Evolutionary conservation across 176 grass and related monocot genomes (phyloP).

Genomic region (Musa troglodytarum): DNA sequence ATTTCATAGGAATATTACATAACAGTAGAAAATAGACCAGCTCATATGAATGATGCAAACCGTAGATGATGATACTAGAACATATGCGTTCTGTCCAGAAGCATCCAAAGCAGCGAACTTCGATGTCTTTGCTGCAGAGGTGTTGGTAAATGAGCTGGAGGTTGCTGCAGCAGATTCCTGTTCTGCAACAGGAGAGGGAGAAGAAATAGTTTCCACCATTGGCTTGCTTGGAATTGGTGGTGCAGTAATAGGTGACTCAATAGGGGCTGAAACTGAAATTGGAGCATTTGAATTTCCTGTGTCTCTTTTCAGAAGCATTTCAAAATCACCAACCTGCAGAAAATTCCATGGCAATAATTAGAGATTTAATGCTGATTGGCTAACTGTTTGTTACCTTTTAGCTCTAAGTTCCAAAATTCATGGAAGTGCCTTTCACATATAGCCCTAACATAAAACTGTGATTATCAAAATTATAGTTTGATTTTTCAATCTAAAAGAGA

Average conservation of each 20-base stretch:
- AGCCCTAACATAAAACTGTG: too few species aligned
- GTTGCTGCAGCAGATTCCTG: background rate
- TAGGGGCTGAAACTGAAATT: background rate
- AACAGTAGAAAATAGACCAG: background rate
- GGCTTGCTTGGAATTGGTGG: constrained; percentile 3
- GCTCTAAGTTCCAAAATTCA: background rate
- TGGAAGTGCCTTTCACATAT: too few species aligned
- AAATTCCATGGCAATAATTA: background rate
- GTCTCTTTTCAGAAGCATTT: background rate
- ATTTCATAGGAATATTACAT: background rate
- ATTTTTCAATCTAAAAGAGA: too few species aligned
- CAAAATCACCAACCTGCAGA: constrained; percentile 6
- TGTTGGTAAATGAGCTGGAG: background rate
- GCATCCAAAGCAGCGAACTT: background rate
- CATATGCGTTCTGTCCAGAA: background rate
- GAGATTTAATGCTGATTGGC: background rate
- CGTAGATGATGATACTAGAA: constrained; percentile 1
- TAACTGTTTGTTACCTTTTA: background rate
- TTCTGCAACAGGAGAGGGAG: background rate
- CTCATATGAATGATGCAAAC: background rate
- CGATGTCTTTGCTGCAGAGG: background rate
- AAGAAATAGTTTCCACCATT: background rate
- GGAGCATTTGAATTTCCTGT: background rate
- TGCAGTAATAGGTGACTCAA: background rate
- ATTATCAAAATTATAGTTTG: too few species aligned